phyloP scores from a whole-genome alignment of 495 filamentous ascomycete species.

The Penicillium atrosanguineum region DNA sequence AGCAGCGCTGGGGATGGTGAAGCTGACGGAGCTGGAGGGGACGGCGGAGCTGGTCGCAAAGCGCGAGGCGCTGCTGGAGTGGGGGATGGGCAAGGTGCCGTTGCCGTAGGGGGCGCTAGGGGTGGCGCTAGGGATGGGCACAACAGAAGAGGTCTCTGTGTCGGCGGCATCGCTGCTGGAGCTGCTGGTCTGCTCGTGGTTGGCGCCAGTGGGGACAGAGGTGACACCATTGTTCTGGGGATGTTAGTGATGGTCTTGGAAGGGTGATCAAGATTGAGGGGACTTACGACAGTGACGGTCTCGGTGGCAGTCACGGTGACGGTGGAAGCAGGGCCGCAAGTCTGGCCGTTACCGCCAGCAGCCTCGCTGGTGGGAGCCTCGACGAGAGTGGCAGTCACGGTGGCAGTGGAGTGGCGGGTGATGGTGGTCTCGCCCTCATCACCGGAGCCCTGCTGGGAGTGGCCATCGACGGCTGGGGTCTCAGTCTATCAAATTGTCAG shows the following conservation, averaged over 20 bases:
- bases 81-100: constrained; percentile 20
- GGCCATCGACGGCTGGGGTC: constrained; percentile 2
- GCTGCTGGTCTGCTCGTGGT: constrained; percentile 4
- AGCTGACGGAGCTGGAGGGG: constrained; percentile 10
- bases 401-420: constrained; percentile 26
- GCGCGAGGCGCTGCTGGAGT: constrained; percentile 27
- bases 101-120: constrained; percentile 33
- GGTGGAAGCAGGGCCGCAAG: constrained; percentile 2
- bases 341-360: background rate
- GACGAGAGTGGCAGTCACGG: constrained; percentile 29
- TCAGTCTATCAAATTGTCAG: constrained; percentile 17
- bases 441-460: constrained; percentile 4
- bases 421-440: constrained; percentile 15
- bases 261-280: background rate
- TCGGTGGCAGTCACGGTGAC: constrained; percentile 27
- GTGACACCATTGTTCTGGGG: constrained; percentile 13
- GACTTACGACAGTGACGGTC: constrained; percentile 28
- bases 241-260: background rate
- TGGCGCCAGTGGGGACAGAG: constrained; percentile 7
- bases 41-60: constrained; percentile 30
- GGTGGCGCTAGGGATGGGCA: constrained; percentile 21
- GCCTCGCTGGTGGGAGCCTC: constrained; percentile 19
- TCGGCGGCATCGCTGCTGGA: too few relatives aligned
- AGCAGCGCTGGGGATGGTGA: constrained; percentile 21
- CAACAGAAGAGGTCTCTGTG: constrained; percentile 17